Evolutionary conservation across 2,329 filamentous ascomycete genomes (phyloP).

Genomic region (Aspergillus fumigatiaffinis): DNA sequence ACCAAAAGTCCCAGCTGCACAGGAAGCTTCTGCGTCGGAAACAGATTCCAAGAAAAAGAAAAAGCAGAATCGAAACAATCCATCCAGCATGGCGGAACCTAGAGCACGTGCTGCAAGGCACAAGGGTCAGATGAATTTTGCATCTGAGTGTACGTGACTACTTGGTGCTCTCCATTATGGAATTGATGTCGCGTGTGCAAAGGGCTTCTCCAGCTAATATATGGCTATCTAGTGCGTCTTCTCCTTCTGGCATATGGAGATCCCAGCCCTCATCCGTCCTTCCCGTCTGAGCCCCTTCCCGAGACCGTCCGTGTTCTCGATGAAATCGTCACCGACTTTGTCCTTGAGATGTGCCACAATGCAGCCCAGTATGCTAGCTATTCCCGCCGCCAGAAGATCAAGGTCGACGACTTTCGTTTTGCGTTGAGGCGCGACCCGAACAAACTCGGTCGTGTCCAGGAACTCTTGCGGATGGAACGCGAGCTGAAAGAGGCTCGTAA

Average conservation of each 20-base stretch:
- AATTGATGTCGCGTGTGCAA: background rate
- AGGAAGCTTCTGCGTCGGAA: background rate
- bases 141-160: conserved; percentile 59
- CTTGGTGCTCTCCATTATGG: background rate
- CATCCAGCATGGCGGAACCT: conserved; percentile 61
- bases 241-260: conserved; percentile 45
- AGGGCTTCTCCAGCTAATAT: background rate
- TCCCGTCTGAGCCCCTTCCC: conserved; percentile 71
- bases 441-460: conserved; percentile 84
- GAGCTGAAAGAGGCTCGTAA: conserved; percentile 81
- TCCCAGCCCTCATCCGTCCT: conserved; percentile 52
- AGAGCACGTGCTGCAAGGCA: conserved; percentile 73
- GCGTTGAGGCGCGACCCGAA: conserved; percentile 78
- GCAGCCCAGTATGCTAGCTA: conserved; percentile 82
- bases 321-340: conserved; percentile 94
- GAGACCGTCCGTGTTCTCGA: conserved; percentile 84
- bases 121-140: conserved; percentile 78
- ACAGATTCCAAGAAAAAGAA: conserved; percentile 1
- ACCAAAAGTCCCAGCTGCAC: conserved; percentile 2
- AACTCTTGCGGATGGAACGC: conserved; percentile 83
- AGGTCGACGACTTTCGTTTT: conserved; percentile 97
- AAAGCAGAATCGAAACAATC: conserved; percentile 5
- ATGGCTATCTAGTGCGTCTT: conserved; percentile 30
- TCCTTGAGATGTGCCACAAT: conserved; percentile 88
- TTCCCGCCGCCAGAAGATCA: conserved; percentile 89